Conservation (phyloP, 2,329 filamentous ascomycete species). For the Alternaria brassicicola region DNA sequence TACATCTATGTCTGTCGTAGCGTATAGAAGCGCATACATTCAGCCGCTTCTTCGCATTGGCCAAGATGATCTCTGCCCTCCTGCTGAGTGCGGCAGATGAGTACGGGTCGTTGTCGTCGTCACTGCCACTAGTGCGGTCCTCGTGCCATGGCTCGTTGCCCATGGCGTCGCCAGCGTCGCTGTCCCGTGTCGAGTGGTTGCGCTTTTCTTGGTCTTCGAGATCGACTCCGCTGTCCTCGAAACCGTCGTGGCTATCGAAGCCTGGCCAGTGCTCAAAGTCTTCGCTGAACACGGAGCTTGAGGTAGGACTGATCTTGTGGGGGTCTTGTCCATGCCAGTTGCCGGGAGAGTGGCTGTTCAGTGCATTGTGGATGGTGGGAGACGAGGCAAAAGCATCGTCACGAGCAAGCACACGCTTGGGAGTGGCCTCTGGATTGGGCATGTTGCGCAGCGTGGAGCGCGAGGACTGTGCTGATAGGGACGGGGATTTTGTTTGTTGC, state of each 20-base stretch:
- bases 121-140: slow-evolving; percentile 50
- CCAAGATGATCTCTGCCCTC: slow-evolving; percentile 86
- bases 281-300: slow-evolving; percentile 54
- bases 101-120: slow-evolving; percentile 64
- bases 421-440: slow-evolving; percentile 27
- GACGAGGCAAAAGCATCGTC: slow-evolving; percentile 43
- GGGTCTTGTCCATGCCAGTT: slow-evolving; percentile 29
- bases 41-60: slow-evolving; percentile 87
- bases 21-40: slow-evolving; percentile 65
- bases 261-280: slow-evolving; percentile 53
- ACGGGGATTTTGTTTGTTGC: slow-evolving; percentile 38
- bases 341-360: slow-evolving; percentile 19
- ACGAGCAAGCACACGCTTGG: slow-evolving; percentile 18
- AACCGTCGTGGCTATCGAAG: slow-evolving; percentile 39
- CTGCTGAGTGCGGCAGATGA: slow-evolving; percentile 66
- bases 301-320: slow-evolving; percentile 41
- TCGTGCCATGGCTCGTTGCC: slow-evolving; percentile 43
- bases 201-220: slow-evolving; percentile 43
- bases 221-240: slow-evolving; percentile 45
- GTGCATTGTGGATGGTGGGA: slow-evolving; percentile 37
- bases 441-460: slow-evolving; percentile 45
- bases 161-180: slow-evolving; percentile 47
- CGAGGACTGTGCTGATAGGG: slow-evolving; percentile 43
- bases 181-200: slow-evolving; percentile 38
- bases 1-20: slow-evolving; percentile 6